A percentile compares a stretch with the other conserved stretches of the same genome.
Evolutionary conservation across 306 rosid species (phyloP).

Genomic region (Quercus wislizeni): DNA sequence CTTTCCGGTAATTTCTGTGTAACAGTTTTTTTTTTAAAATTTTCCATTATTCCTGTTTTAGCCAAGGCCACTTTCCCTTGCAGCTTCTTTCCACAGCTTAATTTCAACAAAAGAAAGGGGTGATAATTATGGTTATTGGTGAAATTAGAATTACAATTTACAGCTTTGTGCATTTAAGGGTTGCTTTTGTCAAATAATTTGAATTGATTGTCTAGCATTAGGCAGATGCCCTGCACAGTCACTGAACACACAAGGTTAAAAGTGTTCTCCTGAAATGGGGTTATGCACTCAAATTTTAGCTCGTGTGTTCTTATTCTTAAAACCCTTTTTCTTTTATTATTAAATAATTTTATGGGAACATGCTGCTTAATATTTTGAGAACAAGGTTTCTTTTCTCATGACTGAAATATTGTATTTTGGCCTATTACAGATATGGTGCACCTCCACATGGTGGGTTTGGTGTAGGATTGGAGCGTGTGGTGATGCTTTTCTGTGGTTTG

Average conservation of each 20-base stretch:
- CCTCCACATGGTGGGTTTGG: conserved; percentile 97
- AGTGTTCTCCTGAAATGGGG: no score
- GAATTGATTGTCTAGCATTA: neutral
- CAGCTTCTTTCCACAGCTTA: neutral
- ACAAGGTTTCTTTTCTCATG: neutral
- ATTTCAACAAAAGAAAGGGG: neutral
- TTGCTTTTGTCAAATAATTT: no score
- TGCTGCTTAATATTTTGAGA: neutral
- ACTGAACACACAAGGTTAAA: neutral
- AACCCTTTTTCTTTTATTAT: no score
- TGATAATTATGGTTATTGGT: no score
- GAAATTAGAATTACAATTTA: no score
- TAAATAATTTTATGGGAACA: no score
- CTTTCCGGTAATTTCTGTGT: conserved; percentile 64
- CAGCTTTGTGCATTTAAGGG: no score
- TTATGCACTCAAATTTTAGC: neutral
- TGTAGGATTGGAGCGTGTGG: conserved; percentile 92
- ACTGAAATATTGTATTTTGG: conserved; percentile 12
- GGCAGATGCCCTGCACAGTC: neutral
- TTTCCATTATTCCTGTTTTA: neutral
- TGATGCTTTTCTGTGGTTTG: conserved; percentile 87
- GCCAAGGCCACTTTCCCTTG: neutral
- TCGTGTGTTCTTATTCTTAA: neutral
- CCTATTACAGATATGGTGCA: conserved; percentile 72
- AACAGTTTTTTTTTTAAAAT: neutral